Base-by-base conservation (phyloP, 73 alveolate genomes). In the Breviolum minutum region DNA sequence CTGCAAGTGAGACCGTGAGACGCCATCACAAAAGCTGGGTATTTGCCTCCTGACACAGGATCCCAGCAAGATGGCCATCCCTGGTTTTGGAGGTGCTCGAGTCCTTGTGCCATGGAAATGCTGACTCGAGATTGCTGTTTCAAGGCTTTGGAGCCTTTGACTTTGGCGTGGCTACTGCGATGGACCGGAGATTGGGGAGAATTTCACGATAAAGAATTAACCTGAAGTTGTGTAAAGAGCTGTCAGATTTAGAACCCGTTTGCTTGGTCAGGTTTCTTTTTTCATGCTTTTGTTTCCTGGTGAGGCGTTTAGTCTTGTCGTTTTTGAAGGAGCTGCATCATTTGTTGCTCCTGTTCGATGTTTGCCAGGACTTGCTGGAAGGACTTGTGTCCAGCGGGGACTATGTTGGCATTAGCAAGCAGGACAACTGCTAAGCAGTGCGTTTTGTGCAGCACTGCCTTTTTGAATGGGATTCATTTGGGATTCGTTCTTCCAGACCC, bases 351-450 rank as follows among this genome's bases (percentile, higher is more conserved):
- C n/a, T 14, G 77, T 68, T 68, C 24, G 32, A 63, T 63, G 64
- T 27, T 27, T 26, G 26, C n/a, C 88, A 92, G 97, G 97, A 92
- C 89, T 77, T 92, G 48, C 89, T 92, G 63, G 63, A 92, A 30
- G 90, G 89, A 14, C 77, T 92, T 64, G 97, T 92, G 97, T 74
- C 97, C 22, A 92, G 83, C 61, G 97, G 97, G n/a, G 97, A 92
- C 66, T 92, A 73, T 27, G 97, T 92, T 22, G 97, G 97, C 64
- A 74, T 92, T 80, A 71, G 90, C 90, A 92, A 73, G 80, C 88
- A 92, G 97, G 97, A 48, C 60, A 16, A 83, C 84, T 48, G 62
- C 22, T 60, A 19, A 60, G n/a, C 17, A 80, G 63, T 61, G 63
- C 27, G 17, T n/a, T 63, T 63, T 24, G 77, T 7, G 29, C 6